A percentile compares a stretch with the other conserved stretches of the same genome.
These are phyloP conservation scores for Penicillium ochrochloron DNA, from an alignment of 495 filamentous ascomycete genomes.

Conservation along the genomic window DNA sequence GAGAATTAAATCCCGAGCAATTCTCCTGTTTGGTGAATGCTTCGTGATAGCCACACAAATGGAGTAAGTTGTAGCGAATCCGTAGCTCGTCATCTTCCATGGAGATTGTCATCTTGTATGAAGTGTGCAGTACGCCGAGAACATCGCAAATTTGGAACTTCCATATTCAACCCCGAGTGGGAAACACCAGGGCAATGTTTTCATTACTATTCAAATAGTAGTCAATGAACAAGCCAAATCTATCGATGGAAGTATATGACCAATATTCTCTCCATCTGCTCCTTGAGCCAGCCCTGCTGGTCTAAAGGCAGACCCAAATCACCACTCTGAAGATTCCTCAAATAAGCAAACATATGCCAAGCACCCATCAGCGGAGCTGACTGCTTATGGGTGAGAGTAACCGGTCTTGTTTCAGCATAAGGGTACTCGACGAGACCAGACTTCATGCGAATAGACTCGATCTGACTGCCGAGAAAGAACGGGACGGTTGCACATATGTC, in stretches of 20 bases:
- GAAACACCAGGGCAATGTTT: too few species aligned
- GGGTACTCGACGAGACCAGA: slow-evolving; percentile 43
- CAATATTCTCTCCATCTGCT: slow-evolving; percentile 40
- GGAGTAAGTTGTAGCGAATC: too few species aligned
- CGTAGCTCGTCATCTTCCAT: too few species aligned
- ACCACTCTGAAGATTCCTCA: slow-evolving; percentile 31
- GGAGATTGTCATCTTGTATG: too few species aligned
- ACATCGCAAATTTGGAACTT: too few species aligned
- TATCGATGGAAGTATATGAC: slow-evolving; percentile 36
- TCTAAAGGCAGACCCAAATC: slow-evolving; percentile 32
- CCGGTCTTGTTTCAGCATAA: slow-evolving; percentile 32
- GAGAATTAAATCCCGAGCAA: too few species aligned
- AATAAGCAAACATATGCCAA: slow-evolving; percentile 37
- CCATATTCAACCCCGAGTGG: too few species aligned
- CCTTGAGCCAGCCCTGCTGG: slow-evolving; percentile 34
- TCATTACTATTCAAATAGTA: background rate
- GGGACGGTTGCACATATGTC: slow-evolving; percentile 51
- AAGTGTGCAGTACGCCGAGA: too few species aligned
- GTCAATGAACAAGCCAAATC: background rate
- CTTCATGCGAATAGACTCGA: slow-evolving; percentile 35
- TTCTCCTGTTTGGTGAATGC: too few species aligned
- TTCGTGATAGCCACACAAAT: too few species aligned
- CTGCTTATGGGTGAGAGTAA: slow-evolving; percentile 34
- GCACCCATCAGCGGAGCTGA: slow-evolving; percentile 44
- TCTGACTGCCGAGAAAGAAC: slow-evolving; percentile 47